Evolutionary conservation across 1,139 yeast species (phyloP).

Genomic region (Debaryomyces nepalensis): DNA sequence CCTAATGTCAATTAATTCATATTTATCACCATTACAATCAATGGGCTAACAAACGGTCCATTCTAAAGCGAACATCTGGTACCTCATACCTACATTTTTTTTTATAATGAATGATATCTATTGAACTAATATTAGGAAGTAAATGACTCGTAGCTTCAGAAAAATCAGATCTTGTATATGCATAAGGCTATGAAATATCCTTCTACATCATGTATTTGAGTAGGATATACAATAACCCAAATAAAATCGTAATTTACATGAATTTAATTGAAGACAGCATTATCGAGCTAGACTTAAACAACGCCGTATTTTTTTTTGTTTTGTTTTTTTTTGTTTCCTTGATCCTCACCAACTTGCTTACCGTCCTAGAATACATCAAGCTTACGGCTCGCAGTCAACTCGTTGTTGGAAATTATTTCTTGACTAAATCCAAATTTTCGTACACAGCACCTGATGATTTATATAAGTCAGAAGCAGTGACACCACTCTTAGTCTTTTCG

Average conservation of each 20-base stretch:
- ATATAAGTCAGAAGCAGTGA: conserved; percentile 50
- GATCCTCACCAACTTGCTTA: neutral
- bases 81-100: neutral
- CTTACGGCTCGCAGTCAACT: neutral
- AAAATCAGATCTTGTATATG: conserved; percentile 8
- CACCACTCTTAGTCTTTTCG: conserved; percentile 44
- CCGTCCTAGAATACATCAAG: neutral
- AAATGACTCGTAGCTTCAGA: conserved; percentile 5
- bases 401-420: conserved; percentile 18
- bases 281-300: neutral
- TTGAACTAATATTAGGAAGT: conserved; percentile 7
- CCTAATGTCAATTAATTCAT: too few species aligned
- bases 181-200: conserved; percentile 2
- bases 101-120: conserved; percentile 4
- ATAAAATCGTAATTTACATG: conserved; percentile 9
- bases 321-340: neutral
- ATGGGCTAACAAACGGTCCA: neutral
- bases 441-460: conserved; percentile 49
- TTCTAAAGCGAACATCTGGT: too few species aligned
- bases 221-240: neutral
- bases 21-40: too few species aligned
- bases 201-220: neutral
- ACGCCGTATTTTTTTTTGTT: conserved; percentile 4
- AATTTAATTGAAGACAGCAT: conserved; percentile 2
- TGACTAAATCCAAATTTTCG: conserved; percentile 52